These are phyloP conservation scores for Paecilomyces sp. DNA, from an alignment of 2,329 filamentous ascomycete species.

Conservation along the genomic window DNA sequence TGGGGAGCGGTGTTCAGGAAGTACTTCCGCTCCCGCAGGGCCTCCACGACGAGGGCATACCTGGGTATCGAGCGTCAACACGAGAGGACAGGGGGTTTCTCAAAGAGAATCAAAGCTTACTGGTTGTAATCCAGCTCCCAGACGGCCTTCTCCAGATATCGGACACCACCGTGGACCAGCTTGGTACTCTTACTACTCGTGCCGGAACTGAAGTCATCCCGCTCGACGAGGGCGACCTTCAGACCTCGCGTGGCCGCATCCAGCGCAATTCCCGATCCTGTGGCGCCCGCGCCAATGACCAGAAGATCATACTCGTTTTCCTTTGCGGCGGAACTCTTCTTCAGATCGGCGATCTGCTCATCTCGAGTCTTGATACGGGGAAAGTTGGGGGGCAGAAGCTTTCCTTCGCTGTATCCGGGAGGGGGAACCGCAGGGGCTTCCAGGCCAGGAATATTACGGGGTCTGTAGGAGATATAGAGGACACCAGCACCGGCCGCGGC, in stretches of 20 bases:
- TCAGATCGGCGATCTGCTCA: conserved; percentile 47
- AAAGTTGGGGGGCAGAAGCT: conserved; percentile 48
- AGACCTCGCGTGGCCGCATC: conserved; percentile 73
- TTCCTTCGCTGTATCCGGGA: conserved; percentile 54
- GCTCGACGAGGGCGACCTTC: conserved; percentile 72
- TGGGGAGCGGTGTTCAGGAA: conserved; percentile 79
- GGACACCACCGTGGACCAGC: conserved; percentile 75
- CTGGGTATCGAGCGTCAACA: conserved; percentile 12
- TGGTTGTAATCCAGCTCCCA: conserved; percentile 81
- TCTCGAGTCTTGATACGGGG: conserved; percentile 43
- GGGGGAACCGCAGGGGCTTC: conserved; percentile 57
- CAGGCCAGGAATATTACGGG: conserved; percentile 57
- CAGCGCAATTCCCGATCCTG: conserved; percentile 71
- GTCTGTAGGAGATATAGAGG: conserved; percentile 56
- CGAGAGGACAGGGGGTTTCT: neutral
- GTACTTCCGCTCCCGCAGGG: conserved; percentile 72
- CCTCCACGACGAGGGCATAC: conserved; percentile 70
- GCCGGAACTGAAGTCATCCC: conserved; percentile 74
- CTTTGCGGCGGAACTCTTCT: conserved; percentile 30
- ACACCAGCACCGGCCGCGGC: conserved; percentile 47
- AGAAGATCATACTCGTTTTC: conserved; percentile 59
- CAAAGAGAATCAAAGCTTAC: conserved; percentile 30
- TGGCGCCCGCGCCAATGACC: conserved; percentile 72
- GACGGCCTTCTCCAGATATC: conserved; percentile 79
- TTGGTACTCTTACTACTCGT: conserved; percentile 86